phyloP scores from a whole-genome alignment of 1,284 basidiomycete species.

The Apiotrichum sp. region DNA sequence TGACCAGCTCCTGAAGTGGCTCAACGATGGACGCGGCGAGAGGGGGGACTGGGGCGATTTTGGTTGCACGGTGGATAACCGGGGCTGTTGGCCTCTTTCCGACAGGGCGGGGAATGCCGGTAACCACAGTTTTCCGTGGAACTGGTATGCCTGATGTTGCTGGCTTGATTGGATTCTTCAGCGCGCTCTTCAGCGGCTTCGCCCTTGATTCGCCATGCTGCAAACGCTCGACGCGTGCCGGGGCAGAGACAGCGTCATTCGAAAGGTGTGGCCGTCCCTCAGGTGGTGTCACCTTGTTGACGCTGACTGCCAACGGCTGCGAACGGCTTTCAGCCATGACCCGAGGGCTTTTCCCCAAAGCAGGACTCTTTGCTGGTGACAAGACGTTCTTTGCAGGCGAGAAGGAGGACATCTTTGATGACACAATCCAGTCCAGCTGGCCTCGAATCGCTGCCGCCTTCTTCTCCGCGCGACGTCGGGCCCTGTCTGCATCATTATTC shows the following conservation, averaged over 20 bases:
- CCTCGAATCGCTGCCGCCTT: neutral
- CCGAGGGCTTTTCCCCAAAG: too few relatives aligned
- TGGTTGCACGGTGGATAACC: neutral
- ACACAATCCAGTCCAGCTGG: neutral
- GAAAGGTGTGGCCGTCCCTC: too few relatives aligned
- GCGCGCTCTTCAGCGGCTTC: neutral
- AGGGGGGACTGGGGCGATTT: neutral
- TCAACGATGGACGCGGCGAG: neutral
- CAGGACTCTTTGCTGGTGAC: too few relatives aligned
- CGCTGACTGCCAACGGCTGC: too few relatives aligned
- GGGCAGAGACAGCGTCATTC: too few relatives aligned
- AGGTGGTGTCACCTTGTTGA: too few relatives aligned
- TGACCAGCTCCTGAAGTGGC: neutral
- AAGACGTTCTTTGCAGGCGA: neutral
- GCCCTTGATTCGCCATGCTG: too few relatives aligned
- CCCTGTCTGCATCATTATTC: neutral
- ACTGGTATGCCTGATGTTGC: neutral
- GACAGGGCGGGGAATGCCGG: neutral
- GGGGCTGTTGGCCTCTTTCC: neutral
- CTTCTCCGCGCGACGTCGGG: neutral
- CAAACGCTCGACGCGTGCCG: too few relatives aligned
- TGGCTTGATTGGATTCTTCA: neutral
- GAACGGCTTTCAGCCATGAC: too few relatives aligned
- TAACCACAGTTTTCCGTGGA: neutral
- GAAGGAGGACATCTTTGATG: conserved; percentile 1